Evolutionary conservation across 257 asterid species (phyloP), one percentile per base, ranked within the genome.

Genomic region (Pogostemon cablin): DNA sequence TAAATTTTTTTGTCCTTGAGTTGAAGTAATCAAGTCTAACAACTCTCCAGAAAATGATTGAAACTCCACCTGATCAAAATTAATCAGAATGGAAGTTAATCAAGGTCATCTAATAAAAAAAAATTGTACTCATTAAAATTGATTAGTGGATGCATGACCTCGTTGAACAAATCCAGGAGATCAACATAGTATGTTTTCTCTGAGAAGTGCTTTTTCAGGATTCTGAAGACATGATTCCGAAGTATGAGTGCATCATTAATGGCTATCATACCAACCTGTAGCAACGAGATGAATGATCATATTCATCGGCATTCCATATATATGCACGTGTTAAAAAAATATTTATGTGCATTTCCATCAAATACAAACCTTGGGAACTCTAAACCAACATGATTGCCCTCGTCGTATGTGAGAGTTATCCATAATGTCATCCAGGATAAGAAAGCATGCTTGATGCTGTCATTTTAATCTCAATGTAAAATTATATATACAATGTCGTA

Each of bases 301-400:
- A 15, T 15, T 15, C 17, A 15, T 15, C 17, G 17, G 17, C 17
- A 15, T 15, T 15, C 17, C 17, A 15, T 0, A 15, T 15, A 15
- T 15, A 15, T 15, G 0, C 17, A 15, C 17, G 17, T 15, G 17
- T 15, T 15, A 15, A 15, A 15, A 15, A 15, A 15, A 15, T 15
- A 15, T 15, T 15, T 15, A 15, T 15, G 17, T 15, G 17, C 17
- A 15, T 15, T 15, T 15, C 17, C 17, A 15, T 15, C 17, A 15
- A 15, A 15, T 15, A 15, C 17, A 15, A 15, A 90, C 96, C 95
- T 87, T 79, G 38, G 91, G 84, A 69, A 83, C 67, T 77, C 81
- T 84, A 69, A 54, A 89, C 98, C 98, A 91, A 75, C 96, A 91
- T 50, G 91, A 87, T 46, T 89, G 95, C 78, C 96, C 89, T 48